A percentile compares a stretch with the other conserved stretches of the same genome.
Conservation (phyloP, 345 rosid species). For the Eucalyptus globulus region DNA sequence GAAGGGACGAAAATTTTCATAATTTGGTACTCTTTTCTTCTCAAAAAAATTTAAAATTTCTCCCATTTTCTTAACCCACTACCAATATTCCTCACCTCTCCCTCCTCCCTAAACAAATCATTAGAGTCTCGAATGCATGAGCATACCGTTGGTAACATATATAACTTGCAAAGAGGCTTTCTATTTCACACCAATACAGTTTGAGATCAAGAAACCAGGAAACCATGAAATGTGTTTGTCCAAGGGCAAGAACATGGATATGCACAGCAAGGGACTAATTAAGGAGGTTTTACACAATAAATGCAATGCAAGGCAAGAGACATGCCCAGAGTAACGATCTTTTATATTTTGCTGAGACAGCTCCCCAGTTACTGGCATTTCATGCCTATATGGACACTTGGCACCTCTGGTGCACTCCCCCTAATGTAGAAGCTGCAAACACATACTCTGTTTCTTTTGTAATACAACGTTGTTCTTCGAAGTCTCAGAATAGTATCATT, state of each 20-base stretch:
- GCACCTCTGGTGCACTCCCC: slow-evolving; percentile 93
- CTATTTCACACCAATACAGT: not conserved
- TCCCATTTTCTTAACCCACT: not conserved
- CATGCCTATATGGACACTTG: slow-evolving; percentile 92
- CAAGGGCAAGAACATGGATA: not conserved
- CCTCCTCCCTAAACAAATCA: not conserved
- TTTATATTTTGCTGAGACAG: slow-evolving; percentile 87
- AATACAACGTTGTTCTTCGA: slow-evolving; percentile 80
- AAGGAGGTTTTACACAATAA: not conserved
- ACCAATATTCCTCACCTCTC: not conserved
- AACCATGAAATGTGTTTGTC: not conserved
- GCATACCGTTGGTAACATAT: not conserved
- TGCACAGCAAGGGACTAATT: not conserved
- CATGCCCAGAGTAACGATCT: slow-evolving; percentile 89
- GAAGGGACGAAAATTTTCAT: not conserved
- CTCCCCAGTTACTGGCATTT: slow-evolving; percentile 93
- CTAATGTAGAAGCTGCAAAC: slow-evolving; percentile 88
- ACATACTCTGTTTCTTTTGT: slow-evolving; percentile 84
- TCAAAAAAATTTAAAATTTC: not conserved
- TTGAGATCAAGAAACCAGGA: not conserved
- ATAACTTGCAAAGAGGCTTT: not conserved
- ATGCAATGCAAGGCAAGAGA: not conserved
- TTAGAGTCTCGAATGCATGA: not conserved
- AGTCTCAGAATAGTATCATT: slow-evolving; percentile 86
- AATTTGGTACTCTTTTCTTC: not conserved